Evolutionary conservation across 2,329 filamentous ascomycete species (phyloP).

Genomic region (Fusarium tanahbumbuense): DNA sequence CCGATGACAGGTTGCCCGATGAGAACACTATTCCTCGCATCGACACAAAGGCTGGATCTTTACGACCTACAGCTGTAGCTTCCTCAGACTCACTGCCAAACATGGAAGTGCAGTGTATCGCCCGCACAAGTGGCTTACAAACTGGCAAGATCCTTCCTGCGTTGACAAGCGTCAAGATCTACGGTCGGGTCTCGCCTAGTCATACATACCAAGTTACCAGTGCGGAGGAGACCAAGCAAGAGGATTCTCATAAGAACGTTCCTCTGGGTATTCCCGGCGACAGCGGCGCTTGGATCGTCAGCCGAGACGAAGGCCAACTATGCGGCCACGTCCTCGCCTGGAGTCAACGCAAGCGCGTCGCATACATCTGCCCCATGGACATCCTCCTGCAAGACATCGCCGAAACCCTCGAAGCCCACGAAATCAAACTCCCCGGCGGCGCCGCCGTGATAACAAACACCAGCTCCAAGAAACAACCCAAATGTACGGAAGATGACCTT

Average conservation of each 20-base stretch:
- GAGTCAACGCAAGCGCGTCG: conserved; percentile 81
- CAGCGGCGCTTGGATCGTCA: conserved; percentile 92
- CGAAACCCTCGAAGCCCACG: conserved; percentile 75
- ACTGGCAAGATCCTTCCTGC: conserved; percentile 80
- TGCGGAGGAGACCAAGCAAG: conserved; percentile 40
- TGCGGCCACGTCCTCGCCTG: conserved; percentile 93
- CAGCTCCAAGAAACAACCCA: conserved; percentile 18
- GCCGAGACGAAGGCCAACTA: conserved; percentile 79
- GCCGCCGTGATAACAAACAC: conserved; percentile 52
- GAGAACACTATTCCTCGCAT: conserved; percentile 74
- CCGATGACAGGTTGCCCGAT: conserved; percentile 74
- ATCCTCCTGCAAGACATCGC: conserved; percentile 87
- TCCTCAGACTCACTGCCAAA: conserved; percentile 74
- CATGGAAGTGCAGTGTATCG: conserved; percentile 86
- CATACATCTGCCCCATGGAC: conserved; percentile 97
- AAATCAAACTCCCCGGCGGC: conserved; percentile 77
- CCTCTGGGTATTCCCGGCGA: conserved; percentile 82
- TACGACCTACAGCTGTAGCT: conserved; percentile 69
- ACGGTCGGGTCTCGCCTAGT: conserved; percentile 83
- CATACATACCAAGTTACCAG: conserved; percentile 73
- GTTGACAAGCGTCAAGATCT: conserved; percentile 87
- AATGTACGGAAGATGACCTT: conserved; percentile 43
- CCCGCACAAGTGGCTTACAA: conserved; percentile 86
- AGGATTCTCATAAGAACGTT: conserved; percentile 35
- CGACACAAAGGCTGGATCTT: conserved; percentile 18